Evolutionary conservation across 495 filamentous ascomycete species (phyloP).

Genomic region (Trichoderma gamsii): DNA sequence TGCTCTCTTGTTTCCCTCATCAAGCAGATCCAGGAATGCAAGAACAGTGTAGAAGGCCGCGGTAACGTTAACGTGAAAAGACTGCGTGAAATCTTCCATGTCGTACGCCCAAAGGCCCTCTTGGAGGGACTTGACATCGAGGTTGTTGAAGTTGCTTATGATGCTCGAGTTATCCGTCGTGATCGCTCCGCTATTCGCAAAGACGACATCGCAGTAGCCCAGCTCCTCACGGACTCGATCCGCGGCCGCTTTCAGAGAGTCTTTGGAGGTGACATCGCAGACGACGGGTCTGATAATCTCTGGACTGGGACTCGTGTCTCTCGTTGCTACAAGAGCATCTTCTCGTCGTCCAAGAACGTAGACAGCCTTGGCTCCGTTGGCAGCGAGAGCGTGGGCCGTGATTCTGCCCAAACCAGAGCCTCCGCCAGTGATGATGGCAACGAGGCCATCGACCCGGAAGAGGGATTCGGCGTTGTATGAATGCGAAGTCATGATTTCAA

Average conservation of each 20-base stretch:
- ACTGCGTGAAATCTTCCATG: constrained; percentile 46
- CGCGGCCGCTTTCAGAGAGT: constrained; percentile 50
- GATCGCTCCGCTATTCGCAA: constrained; percentile 58
- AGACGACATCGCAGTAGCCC: constrained; percentile 55
- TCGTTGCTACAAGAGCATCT: constrained; percentile 43
- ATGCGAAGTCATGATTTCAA: neutral
- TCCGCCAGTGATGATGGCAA: constrained; percentile 48
- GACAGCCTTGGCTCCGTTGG: constrained; percentile 58
- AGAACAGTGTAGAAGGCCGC: constrained; percentile 56
- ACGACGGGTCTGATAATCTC: constrained; percentile 48
- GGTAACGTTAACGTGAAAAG: constrained; percentile 54
- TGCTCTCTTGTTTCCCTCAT: constrained; percentile 19
- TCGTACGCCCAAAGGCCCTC: constrained; percentile 34
- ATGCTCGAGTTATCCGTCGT: constrained; percentile 30
- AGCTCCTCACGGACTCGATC: constrained; percentile 39
- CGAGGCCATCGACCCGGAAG: constrained; percentile 21
- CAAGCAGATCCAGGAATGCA: constrained; percentile 58
- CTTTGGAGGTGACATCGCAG: constrained; percentile 60
- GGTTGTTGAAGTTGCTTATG: constrained; percentile 21
- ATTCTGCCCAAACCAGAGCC: constrained; percentile 58
- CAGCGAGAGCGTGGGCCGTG: constrained; percentile 58
- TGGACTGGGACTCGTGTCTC: constrained; percentile 24
- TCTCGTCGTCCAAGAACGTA: constrained; percentile 62
- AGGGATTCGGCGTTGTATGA: neutral
- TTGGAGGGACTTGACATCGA: constrained; percentile 34